Conservation (phyloP, 2,329 filamentous ascomycete species). For the Penicillium janthinellum region DNA sequence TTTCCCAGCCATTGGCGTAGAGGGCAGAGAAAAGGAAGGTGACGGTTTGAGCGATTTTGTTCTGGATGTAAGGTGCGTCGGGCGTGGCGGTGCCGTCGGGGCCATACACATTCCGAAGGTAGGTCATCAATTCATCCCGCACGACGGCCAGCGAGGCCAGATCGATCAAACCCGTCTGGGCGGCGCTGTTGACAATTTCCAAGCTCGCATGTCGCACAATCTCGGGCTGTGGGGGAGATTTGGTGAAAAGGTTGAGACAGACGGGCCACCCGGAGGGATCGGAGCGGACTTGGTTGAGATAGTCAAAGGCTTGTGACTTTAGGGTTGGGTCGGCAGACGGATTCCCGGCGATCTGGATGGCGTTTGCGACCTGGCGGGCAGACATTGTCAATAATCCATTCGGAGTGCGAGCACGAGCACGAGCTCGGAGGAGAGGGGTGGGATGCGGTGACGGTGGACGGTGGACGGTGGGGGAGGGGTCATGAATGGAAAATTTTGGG, state of each 20-base stretch:
- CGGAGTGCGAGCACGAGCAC: neutral
- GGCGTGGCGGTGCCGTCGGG: constrained; percentile 55
- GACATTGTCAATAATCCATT: constrained; percentile 21
- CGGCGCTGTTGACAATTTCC: constrained; percentile 89
- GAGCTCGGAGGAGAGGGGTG: constrained; percentile 18
- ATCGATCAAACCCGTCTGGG: constrained; percentile 78
- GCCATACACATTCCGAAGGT: constrained; percentile 75
- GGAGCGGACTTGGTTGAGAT: constrained; percentile 70
- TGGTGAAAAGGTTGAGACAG: constrained; percentile 82
- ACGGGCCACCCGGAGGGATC: constrained; percentile 88
- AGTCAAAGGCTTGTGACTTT: constrained; percentile 71
- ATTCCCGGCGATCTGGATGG: constrained; percentile 91
- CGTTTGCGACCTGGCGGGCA: constrained; percentile 74
- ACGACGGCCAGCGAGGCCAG: constrained; percentile 71
- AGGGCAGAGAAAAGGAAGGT: constrained; percentile 89
- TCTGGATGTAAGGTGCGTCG: constrained; percentile 80
- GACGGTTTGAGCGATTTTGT: constrained; percentile 94
- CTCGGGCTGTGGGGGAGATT: constrained; percentile 73
- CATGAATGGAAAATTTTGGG: constrained; percentile 10
- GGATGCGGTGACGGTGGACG: constrained; percentile 17
- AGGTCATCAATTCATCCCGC: constrained; percentile 78
- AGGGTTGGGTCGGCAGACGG: constrained; percentile 73
- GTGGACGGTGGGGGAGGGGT: constrained; percentile 21
- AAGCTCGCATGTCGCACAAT: constrained; percentile 86
- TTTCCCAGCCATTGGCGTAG: constrained; percentile 83